Conservation (phyloP, 1,139 yeast genomes). For the Candida sp. region DNA sequence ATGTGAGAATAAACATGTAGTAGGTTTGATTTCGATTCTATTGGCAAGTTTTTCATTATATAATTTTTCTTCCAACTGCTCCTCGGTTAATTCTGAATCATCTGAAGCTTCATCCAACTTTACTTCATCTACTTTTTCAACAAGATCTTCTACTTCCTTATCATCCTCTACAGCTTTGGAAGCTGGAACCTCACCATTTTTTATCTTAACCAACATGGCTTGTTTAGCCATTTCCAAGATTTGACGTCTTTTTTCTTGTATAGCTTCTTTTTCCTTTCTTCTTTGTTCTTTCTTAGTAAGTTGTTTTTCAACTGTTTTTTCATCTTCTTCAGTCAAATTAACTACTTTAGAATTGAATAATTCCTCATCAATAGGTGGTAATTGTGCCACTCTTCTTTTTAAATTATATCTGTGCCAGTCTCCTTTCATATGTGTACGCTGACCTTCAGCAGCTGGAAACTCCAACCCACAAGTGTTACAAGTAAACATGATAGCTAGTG, state of each 20-base stretch:
- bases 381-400: conserved; percentile 57
- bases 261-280: conserved; percentile 60
- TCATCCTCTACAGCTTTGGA: conserved; percentile 9
- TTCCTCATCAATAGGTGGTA: conserved; percentile 53
- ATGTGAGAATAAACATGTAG: conserved; percentile 76
- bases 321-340: conserved; percentile 18
- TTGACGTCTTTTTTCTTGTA: conserved; percentile 59
- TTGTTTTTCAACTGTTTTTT: conserved; percentile 25
- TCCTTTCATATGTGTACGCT: conserved; percentile 51
- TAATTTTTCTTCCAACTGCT: conserved; percentile 48
- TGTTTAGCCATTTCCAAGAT: conserved; percentile 59
- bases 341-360: conserved; percentile 47
- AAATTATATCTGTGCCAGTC: conserved; percentile 77
- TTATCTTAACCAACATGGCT: conserved; percentile 42
- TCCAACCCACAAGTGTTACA: conserved; percentile 45
- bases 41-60: conserved; percentile 55
- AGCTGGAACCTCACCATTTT: conserved; percentile 17
- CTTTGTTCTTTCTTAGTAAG: conserved; percentile 62
- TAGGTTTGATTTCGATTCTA: conserved; percentile 67
- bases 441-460: conserved; percentile 38
- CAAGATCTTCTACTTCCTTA: conserved; percentile 7
- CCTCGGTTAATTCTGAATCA: conserved; percentile 26
- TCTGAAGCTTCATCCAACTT: conserved; percentile 5
- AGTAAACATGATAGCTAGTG: conserved; percentile 24
- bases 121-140: not conserved